Evolutionary conservation across 345 rosid genomes (phyloP).

Genomic region (Camelina neglecta): DNA sequence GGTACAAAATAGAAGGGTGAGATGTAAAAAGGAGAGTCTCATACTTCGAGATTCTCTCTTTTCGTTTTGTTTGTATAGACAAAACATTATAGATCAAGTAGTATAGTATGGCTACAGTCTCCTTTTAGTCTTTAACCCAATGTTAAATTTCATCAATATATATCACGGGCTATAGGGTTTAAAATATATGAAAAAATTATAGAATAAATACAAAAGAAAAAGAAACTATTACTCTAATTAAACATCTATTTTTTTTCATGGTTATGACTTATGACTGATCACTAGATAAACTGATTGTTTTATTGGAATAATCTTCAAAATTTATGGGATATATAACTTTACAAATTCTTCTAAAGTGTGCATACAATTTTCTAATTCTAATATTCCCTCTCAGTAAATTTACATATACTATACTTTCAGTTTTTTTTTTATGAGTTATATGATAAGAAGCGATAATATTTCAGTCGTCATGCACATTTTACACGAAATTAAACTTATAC

Average conservation of each 20-base stretch:
- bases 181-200: not conserved
- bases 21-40: conserved; percentile 23
- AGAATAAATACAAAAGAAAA: not conserved
- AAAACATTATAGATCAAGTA: conserved; percentile 21
- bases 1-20: conserved; percentile 39
- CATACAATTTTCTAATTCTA: not conserved
- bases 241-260: not conserved
- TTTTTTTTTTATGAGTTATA: not conserved
- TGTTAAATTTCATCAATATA: conserved; percentile 18
- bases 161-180: conserved; percentile 25
- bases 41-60: conserved; percentile 43
- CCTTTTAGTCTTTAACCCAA: conserved; percentile 21
- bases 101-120: not conserved
- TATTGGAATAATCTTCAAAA: not conserved
- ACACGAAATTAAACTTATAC: not conserved
- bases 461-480: not conserved
- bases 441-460: not conserved
- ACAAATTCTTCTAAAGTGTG: conserved; percentile 20
- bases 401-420: not conserved
- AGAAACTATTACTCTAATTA: not conserved
- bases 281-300: not conserved
- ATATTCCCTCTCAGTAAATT: not conserved
- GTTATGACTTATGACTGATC: not conserved
- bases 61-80: conserved; percentile 31
- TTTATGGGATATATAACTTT: not conserved